Evolutionary conservation across 192 early-diverging fungal genomes (phyloP), one percentile per base, ranked within the genome.

Genomic region (Backusella mclennaniae): DNA sequence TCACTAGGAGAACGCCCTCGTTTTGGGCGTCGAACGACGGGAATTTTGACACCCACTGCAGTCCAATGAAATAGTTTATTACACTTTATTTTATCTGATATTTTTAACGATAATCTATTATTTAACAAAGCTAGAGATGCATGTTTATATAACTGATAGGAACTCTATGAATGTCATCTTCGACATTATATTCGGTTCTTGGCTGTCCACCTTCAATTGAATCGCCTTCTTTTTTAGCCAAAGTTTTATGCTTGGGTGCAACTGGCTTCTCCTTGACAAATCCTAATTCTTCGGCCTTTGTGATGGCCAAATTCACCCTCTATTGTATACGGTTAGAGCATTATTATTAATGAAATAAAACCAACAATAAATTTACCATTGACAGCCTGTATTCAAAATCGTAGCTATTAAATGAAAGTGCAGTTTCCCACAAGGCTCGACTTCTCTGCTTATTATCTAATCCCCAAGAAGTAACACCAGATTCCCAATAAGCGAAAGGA

Each of bases 361-460:
- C 14, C 8, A 19, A 41, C 6, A 21, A n/a, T 46, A 38, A 15
- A 67, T 56, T 72, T 67, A 77, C 76, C 41, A 76, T 26, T 52
- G 79, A 67, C 4, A 81, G 33, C 67, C 87, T 69, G 74, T 83
- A 85, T 77, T 88, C 85, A 79, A 88, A 88, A 67, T 86, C 85
- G 41, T 81, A 88, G 11, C 80, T 81, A 21, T 73, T 79, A 56
- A 68, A 84, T 6, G 67, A 66, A 33, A 74, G 63, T 1, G 87
- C 82, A 42, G 68, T 77, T 26, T 86, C 87, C 87, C 87, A 88
- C 11, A 79, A 69, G 0, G 23, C 33, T 44, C 83, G 82, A 63
- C 81, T 82, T 19, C 79, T 78, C 5, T 71, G 31, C 35, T 77
- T 44, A 38, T 74, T 66, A n/a, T 78, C 83, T 4, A 77, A 74